phyloP scores from a whole-genome alignment of 495 filamentous ascomycete genomes.

The Neurospora sp. region DNA sequence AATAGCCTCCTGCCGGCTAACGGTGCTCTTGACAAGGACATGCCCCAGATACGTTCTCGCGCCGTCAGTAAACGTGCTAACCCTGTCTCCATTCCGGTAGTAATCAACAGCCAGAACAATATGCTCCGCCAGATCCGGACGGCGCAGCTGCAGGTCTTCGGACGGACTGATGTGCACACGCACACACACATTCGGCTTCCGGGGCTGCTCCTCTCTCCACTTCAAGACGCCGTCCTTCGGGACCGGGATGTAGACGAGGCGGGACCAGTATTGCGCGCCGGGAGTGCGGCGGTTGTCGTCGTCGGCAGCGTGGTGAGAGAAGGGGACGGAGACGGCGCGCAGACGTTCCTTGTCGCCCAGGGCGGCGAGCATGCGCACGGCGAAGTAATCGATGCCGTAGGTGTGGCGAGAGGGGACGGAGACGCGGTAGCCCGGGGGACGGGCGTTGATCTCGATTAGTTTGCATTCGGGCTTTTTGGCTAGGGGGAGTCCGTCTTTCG shows the following conservation, averaged over 20 bases:
- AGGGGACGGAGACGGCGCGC: conserved; percentile 15
- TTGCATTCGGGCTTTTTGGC: conserved; percentile 11
- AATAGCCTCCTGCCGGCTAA: conserved; percentile 15
- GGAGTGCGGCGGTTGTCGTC: not conserved
- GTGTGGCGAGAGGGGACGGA: conserved; percentile 17
- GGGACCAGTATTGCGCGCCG: conserved; percentile 19
- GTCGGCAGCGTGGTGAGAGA: not conserved
- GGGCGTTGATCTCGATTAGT: conserved; percentile 32
- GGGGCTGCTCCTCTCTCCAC: not conserved
- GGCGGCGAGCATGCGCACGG: conserved; percentile 23
- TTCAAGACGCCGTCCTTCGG: conserved; percentile 10
- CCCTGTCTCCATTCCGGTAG: conserved; percentile 9
- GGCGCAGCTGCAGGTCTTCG: conserved; percentile 15
- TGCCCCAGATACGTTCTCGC: conserved; percentile 20
- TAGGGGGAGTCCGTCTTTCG: not conserved
- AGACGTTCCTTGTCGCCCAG: conserved; percentile 19
- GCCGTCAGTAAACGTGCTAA: conserved; percentile 14
- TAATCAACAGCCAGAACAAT: conserved; percentile 18
- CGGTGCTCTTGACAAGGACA: conserved; percentile 11
- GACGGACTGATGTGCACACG: conserved; percentile 9
- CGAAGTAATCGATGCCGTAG: conserved; percentile 35
- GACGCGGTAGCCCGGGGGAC: conserved; percentile 24
- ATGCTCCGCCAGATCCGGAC: conserved; percentile 13
- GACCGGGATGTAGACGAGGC: conserved; percentile 21
- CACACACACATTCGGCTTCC: no score